Conservation (phyloP, 2,329 filamentous ascomycete genomes). For the Stromatinia cepivora region DNA sequence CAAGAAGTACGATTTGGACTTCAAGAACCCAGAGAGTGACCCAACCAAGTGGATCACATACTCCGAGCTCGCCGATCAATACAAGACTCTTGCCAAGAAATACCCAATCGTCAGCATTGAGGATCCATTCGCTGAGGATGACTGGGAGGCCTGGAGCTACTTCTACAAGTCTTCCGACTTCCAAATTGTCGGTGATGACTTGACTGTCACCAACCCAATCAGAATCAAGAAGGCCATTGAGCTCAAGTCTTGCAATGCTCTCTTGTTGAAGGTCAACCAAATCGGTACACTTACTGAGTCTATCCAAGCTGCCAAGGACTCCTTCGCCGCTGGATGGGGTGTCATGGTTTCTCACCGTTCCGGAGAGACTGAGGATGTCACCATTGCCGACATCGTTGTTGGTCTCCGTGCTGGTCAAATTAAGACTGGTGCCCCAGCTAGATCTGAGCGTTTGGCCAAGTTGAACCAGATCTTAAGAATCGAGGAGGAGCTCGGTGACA, state of each 20-base stretch:
- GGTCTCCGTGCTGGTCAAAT: conserved; percentile 97
- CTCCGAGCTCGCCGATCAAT: conserved; percentile 91
- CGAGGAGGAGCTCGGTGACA: conserved; percentile 94
- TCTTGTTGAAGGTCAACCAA: conserved; percentile 99
- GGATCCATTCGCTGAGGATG: conserved; percentile 98
- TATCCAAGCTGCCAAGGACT: conserved; percentile 98
- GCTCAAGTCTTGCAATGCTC: conserved; percentile 96
- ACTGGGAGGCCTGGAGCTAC: conserved; percentile 99
- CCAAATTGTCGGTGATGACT: conserved; percentile 97
- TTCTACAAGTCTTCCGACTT: conserved; percentile 99
- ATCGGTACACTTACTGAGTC: conserved; percentile 98
- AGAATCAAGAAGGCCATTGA: conserved; percentile 99
- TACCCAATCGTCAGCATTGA: conserved; percentile 99
- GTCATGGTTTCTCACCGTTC: conserved; percentile 99
- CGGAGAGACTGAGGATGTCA: conserved; percentile 99
- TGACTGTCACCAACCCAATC: conserved; percentile 98
- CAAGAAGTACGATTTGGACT: conserved; percentile 99
- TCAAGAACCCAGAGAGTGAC: conserved; percentile 99
- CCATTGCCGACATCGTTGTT: conserved; percentile 96
- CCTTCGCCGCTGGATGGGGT: conserved; percentile 92
- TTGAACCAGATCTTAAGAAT: conserved; percentile 99
- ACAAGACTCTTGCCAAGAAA: conserved; percentile 84
- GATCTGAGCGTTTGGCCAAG: conserved; percentile 98
- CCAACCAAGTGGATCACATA: conserved; percentile 97
- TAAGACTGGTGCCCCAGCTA: conserved; percentile 95